Evolutionary conservation across 441 rosid species (phyloP).

Genomic region (Mallotus japonicus): DNA sequence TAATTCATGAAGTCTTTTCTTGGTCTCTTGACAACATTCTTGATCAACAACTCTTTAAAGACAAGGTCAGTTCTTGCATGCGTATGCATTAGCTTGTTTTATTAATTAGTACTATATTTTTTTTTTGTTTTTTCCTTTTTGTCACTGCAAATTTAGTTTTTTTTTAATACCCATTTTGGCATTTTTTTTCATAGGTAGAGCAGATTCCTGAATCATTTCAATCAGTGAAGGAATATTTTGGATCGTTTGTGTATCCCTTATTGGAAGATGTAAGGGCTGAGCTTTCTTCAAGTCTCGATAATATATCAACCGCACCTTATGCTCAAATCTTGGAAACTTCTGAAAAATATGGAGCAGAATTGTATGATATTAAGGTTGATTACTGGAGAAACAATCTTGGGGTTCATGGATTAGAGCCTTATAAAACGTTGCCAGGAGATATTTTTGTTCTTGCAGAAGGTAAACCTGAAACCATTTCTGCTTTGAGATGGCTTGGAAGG

Average conservation of each 20-base stretch:
- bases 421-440: conserved; percentile 48
- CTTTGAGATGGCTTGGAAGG: conserved; percentile 35
- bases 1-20: conserved; percentile 25
- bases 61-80: conserved; percentile 22
- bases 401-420: conserved; percentile 36
- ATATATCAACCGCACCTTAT: conserved; percentile 15
- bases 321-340: background rate
- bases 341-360: background rate
- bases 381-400: conserved; percentile 42
- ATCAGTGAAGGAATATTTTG: conserved; percentile 19
- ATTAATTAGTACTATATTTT: too few species aligned
- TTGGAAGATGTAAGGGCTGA: conserved; percentile 31
- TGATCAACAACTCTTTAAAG: conserved; percentile 24
- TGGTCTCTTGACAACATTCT: conserved; percentile 35
- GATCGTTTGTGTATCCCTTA: conserved; percentile 28
- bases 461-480: conserved; percentile 38
- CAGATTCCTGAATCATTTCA: conserved; percentile 28
- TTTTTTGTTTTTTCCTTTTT: background rate
- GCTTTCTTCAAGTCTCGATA: conserved; percentile 7
- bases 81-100: background rate
- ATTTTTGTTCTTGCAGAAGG: conserved; percentile 37
- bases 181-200: conserved; percentile 16
- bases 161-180: background rate
- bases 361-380: conserved; percentile 32
- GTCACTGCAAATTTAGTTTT: too few species aligned